A percentile compares a stretch with the other conserved stretches of the same genome.
Evolutionary conservation across 2,329 filamentous ascomycete species (phyloP).

Genomic region (Diaporthe caulivora): DNA sequence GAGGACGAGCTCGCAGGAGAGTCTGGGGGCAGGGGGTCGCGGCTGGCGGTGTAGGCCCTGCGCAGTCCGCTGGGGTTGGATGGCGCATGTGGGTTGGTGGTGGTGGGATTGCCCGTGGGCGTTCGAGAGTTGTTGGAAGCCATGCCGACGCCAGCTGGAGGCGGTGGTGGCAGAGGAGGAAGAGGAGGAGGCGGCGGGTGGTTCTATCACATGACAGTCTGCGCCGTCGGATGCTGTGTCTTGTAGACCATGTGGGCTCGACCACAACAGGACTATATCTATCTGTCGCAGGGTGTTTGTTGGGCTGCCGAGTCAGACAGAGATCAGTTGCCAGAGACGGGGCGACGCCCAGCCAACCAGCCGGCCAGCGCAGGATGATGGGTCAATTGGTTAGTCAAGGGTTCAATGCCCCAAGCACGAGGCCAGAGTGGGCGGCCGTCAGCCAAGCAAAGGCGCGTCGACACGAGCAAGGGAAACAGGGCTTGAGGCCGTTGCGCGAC

Average conservation of each 20-base stretch:
- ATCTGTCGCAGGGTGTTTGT: not conserved
- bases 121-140: constrained; percentile 30
- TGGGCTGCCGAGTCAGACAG: constrained; percentile 20
- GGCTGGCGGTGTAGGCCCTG: constrained; percentile 53
- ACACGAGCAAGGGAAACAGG: constrained; percentile 4
- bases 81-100: constrained; percentile 51
- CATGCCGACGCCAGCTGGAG: constrained; percentile 7
- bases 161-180: not conserved
- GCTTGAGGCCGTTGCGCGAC: not conserved
- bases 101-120: constrained; percentile 18
- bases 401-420: not conserved
- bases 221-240: constrained; percentile 2
- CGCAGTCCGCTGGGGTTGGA: constrained; percentile 60
- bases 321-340: not conserved
- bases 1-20: constrained; percentile 1
- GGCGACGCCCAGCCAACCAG: not conserved
- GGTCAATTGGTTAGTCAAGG: constrained; percentile 7
- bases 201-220: constrained; percentile 15
- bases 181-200: not conserved
- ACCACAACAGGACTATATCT: not conserved
- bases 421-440: not conserved
- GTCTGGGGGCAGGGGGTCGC: constrained; percentile 32
- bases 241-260: not conserved
- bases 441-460: constrained; percentile 20
- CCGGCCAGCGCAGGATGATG: too few species aligned